Conservation (phyloP, 1,284 basidiomycete genomes). For the Butyriboletus appendiculatus region DNA sequence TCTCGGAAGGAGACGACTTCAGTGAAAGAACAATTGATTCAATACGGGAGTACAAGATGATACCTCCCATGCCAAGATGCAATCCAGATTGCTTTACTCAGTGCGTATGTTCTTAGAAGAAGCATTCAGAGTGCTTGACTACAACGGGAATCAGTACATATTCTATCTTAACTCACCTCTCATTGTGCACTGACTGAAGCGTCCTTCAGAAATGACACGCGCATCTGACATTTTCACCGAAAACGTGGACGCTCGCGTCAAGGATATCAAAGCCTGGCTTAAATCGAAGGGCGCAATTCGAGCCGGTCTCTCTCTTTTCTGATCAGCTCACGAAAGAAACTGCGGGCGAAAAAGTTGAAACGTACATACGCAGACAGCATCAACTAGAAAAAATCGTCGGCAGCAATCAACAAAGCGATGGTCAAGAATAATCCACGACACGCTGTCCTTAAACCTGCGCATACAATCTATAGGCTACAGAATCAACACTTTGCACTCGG, state of each 20-base stretch:
- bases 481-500: conserved; percentile 89
- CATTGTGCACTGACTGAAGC: conserved; percentile 8
- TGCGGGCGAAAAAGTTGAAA: conserved; percentile 78
- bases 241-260: no score
- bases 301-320: conserved; percentile 90
- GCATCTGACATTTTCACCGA: conserved; percentile 74
- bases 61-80: no score
- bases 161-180: not conserved
- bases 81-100: no score
- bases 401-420: conserved; percentile 83
- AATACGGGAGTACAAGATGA: no score
- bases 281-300: conserved; percentile 86
- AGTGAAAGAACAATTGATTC: no score
- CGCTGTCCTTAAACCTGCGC: conserved; percentile 90
- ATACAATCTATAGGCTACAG: no score
- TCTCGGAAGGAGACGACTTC: no score
- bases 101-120: no score
- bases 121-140: not conserved
- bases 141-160: conserved; percentile 53
- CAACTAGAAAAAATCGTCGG: conserved; percentile 54
- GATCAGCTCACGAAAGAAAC: conserved; percentile 91
- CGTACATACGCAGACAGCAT: conserved; percentile 77
- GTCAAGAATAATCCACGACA: conserved; percentile 94
- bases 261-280: conserved; percentile 85
- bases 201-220: conserved; percentile 63